These are phyloP conservation scores for Chrysopogon serrulatus DNA, from an alignment of 176 grass and related monocot genomes.

Conservation along the genomic window DNA sequence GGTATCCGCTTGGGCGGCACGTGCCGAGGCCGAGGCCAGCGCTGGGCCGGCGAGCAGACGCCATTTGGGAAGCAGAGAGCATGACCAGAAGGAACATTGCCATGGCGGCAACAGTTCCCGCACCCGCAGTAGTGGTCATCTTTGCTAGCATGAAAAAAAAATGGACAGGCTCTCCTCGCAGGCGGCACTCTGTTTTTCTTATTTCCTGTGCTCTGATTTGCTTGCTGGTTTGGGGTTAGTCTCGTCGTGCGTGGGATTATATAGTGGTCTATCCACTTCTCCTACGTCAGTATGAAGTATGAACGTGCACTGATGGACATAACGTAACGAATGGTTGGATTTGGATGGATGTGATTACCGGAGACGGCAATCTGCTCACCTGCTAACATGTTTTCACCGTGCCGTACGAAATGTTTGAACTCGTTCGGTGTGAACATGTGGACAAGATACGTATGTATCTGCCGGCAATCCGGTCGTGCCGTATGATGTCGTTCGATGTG, in stretches of 20 bases:
- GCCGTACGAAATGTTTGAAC: background rate
- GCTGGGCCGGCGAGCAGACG: slow-evolving; percentile 3
- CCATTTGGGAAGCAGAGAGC: slow-evolving; percentile 26
- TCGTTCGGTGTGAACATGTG: background rate
- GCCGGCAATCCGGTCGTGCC: too few relatives aligned
- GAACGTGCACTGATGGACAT: background rate
- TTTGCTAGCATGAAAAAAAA: background rate
- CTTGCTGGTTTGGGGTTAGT: background rate
- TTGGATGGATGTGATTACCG: background rate
- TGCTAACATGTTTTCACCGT: background rate
- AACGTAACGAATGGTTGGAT: background rate
- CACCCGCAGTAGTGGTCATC: slow-evolving; percentile 7
- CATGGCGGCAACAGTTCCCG: background rate
- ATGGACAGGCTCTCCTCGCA: background rate
- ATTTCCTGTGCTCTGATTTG: background rate
- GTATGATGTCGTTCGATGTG: too few relatives aligned
- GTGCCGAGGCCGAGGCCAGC: background rate
- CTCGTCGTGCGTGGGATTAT: background rate
- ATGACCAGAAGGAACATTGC: slow-evolving; percentile 7
- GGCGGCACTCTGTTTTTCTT: background rate
- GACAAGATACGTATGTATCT: too few relatives aligned
- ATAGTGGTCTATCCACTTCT: background rate
- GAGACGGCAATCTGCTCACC: background rate
- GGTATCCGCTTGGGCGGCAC: slow-evolving; percentile 44
- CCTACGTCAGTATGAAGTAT: background rate